Base-by-base conservation (phyloP, 768 basidiomycete genomes). In the Phaeotremella skinneri region DNA sequence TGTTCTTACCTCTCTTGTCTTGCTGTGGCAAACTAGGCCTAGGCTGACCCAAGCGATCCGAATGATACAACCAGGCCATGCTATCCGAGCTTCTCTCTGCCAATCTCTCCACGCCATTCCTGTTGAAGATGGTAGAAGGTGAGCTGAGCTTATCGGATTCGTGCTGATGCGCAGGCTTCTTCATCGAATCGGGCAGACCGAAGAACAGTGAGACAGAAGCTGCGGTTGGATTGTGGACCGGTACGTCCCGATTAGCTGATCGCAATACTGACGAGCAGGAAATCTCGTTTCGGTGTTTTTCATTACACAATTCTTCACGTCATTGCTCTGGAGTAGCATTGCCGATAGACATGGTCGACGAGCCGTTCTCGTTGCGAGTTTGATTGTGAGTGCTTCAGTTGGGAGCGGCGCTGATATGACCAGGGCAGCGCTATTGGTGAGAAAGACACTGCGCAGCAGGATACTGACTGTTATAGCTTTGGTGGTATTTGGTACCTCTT, bases 231-330 rank as follows among this genome's bases (percentile, higher is more conserved):
- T 82, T 88, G 73, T 96, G 93, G 79, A 85, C 87, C 69, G 91
- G 91, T 39, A 89, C 85, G 74, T 89, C 89, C 20, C 90, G 93
- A 73, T 94, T 90, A 37, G 86, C 88, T 79, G 90, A 94, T 93
- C n/a, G 93, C 79, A 78, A 90, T 63, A 89, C 91, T 4, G 91
- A 96, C n/a, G 90, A 76, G 84, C 85, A 72, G 91, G 90, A 17
- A 91, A 87, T 74, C 90, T 91, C 20, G 93, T 97, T 70, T 97
- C 92, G 31, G 88, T 90, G 79, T 94, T 98, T 79, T 98, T 97
- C 80, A 80, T 96, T 67, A 91, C 93, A 1, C 96, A 99, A 71
- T 98, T 98, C 78, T 79, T 94, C 29, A 98, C 94, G 0, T 92
- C 91, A 27, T 79, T 99, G 30, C 81, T 97, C 55, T 99, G 96